Conservation (phyloP, 179 eudicot species). For the Beta macrorhiza region DNA sequence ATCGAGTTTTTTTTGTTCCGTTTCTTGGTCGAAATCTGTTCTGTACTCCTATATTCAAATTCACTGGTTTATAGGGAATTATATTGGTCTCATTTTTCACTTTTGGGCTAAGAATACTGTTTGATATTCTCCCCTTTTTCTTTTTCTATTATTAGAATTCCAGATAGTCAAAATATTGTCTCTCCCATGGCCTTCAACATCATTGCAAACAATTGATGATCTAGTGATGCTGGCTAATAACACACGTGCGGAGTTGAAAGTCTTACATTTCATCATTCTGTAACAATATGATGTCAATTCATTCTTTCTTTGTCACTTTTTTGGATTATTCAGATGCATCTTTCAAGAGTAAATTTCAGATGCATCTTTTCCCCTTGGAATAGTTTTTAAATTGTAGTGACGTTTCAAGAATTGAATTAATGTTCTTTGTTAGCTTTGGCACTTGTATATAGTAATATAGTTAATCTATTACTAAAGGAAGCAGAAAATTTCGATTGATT, state of each 20-base stretch:
- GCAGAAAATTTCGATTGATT: too few relatives aligned
- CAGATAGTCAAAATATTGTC: constrained; percentile 4
- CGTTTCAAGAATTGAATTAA: too few relatives aligned
- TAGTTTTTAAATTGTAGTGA: too few relatives aligned
- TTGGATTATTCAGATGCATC: neutral
- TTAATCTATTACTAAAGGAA: too few relatives aligned
- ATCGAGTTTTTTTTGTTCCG: constrained; percentile 16
- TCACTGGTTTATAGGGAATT: constrained; percentile 24
- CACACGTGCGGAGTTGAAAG: constrained; percentile 1
- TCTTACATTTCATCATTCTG: neutral
- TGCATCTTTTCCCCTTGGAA: neutral
- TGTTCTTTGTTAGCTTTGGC: too few relatives aligned
- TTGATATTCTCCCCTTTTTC: neutral
- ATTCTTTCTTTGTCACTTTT: neutral
- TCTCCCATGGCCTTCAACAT: constrained; percentile 13
- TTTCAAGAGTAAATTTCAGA: neutral
- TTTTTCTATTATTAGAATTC: constrained; percentile 4
- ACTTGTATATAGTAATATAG: too few relatives aligned
- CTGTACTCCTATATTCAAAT: constrained; percentile 22
- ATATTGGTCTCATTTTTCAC: constrained; percentile 13
- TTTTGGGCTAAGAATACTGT: constrained; percentile 15
- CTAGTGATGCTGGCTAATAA: constrained; percentile 16
- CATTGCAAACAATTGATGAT: constrained; percentile 10
- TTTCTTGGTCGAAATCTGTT: neutral
- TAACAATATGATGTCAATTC: neutral